Base-by-base conservation (phyloP, 169 alveolate genomes). In the Babesia sp. region DNA sequence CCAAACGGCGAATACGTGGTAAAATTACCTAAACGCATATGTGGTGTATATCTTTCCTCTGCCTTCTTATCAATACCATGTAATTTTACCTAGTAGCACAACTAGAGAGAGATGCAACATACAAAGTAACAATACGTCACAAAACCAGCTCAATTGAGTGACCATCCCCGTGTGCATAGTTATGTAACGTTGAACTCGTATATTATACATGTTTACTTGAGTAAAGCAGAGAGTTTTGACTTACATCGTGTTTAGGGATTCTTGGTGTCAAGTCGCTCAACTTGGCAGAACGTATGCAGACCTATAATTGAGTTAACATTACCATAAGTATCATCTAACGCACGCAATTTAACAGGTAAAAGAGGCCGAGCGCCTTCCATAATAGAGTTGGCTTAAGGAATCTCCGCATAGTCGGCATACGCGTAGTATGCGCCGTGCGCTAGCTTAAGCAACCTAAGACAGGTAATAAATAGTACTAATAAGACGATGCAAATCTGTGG, bases 241-340 rank as follows among this genome's bases (percentile, higher is more conserved):
- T 33, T 45, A 64, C 74, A 11, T 44, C 31, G n/a, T 50, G 31
- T 16, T n/a, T n/a, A 29, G 14, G 20, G 34, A 50, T 34, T 11
- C 74, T n/a, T 7, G 74, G 74, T 11, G 63, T 64, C 74, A 64
- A 56, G 26, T 64, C 74, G 45, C 64, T 29, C 8, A 64, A 46
- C 54, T 64, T 64, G 46, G 74, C 74, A 22, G 63, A 48, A 20
- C 39, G 31, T 34, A 46, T 56, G 28, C 37, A 6, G 31, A 33
- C 41, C 55, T 48, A 56, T 0, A 33, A 0, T 8, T 12, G 53
- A 39, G 26, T 0, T 16, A 31, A 3, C 2, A 18, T 31, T 16
- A 24, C 7, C 18, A 18, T 0, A 18, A 34, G 1, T 18, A 14
- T 20, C 36, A 0, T 33, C 4, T 3, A 48, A 64, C 74, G 2